phyloP scores from a whole-genome alignment of 1,284 basidiomycete genomes.

The Vanrija humicola region DNA sequence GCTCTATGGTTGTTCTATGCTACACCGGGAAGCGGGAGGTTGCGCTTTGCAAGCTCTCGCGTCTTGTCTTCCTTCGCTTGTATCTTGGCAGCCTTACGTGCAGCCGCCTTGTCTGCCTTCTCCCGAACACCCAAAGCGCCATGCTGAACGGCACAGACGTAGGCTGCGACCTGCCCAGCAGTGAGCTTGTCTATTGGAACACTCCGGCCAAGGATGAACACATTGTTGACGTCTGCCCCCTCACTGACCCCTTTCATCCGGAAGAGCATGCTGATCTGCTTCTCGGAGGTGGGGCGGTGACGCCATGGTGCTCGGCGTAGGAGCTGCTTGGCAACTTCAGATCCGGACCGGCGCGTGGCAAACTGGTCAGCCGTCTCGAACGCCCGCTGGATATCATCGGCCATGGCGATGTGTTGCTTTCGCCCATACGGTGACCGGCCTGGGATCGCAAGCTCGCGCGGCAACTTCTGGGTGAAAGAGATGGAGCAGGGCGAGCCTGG shows the following conservation, averaged over 20 bases:
- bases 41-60: neutral
- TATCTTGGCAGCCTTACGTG: neutral
- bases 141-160: conserved; percentile 27
- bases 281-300: conserved; percentile 58
- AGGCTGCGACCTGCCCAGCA: conserved; percentile 24
- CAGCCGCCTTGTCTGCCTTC: neutral
- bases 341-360: conserved; percentile 22
- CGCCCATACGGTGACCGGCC: conserved; percentile 17
- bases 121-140: conserved; percentile 22
- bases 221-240: neutral
- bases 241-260: conserved; percentile 52
- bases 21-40: neutral
- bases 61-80: neutral
- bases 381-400: conserved; percentile 34
- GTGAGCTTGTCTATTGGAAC: conserved; percentile 19
- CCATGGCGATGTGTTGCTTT: conserved; percentile 19
- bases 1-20: neutral
- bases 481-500: conserved; percentile 20
- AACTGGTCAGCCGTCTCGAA: conserved; percentile 50
- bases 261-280: conserved; percentile 62
- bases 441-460: conserved; percentile 14
- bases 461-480: conserved; percentile 22
- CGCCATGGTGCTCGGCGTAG: conserved; percentile 72
- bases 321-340: conserved; percentile 39
- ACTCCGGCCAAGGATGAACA: conserved; percentile 20